Percentiles rank a stretch among this genome's conserved stretches.
phyloP scores from a whole-genome alignment of 192 early-diverging fungal genomes.

The Entophlyctis luteolus region DNA sequence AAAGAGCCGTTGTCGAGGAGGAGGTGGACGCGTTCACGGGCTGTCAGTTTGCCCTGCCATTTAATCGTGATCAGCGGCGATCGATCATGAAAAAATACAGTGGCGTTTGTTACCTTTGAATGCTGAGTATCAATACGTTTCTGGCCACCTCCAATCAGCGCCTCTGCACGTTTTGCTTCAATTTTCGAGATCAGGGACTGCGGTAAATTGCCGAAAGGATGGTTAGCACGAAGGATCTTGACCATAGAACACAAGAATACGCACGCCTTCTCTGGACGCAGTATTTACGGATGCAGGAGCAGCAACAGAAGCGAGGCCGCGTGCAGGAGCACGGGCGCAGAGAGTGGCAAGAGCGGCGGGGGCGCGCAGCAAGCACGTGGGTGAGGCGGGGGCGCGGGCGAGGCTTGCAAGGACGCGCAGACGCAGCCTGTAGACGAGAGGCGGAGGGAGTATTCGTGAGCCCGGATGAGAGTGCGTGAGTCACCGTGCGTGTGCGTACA shows the following conservation, averaged over 20 bases:
- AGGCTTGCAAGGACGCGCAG: no score
- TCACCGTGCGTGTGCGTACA: no score
- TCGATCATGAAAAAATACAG: neutral
- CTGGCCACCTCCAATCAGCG: conserved; percentile 74
- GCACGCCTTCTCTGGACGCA: conserved; percentile 25
- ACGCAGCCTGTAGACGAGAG: no score
- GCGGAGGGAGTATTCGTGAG: no score
- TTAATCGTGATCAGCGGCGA: neutral
- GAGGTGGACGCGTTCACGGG: conserved; percentile 82
- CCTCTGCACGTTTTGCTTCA: conserved; percentile 64
- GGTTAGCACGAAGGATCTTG: neutral
- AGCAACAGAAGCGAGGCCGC: no score
- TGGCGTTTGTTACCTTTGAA: conserved; percentile 54
- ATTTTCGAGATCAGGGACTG: conserved; percentile 36
- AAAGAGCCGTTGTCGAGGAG: conserved; percentile 81
- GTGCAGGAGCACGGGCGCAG: no score
- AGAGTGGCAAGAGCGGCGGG: no score
- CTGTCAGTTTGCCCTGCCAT: conserved; percentile 82
- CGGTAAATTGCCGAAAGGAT: conserved; percentile 4
- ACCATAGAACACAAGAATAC: neutral
- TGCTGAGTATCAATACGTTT: conserved; percentile 81
- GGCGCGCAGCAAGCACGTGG: no score
- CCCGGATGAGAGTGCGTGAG: no score
- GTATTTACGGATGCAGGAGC: conserved; percentile 14
- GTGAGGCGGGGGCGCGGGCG: no score